Evolutionary conservation across 495 filamentous ascomycete species (phyloP).

Genomic region (Penicillium subrubescens): DNA sequence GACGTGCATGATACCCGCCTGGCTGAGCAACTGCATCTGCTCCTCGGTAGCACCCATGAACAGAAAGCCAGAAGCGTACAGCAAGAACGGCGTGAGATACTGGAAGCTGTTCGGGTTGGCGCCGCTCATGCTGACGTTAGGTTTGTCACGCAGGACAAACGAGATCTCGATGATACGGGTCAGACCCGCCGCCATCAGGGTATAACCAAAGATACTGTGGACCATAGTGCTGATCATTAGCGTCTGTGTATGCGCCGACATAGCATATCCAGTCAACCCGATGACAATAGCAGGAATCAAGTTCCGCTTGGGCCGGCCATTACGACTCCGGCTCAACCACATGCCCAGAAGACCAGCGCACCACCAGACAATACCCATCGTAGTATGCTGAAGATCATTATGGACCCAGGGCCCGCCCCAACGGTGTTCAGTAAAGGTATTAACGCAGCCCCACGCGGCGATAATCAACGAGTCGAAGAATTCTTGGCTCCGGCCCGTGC

Average conservation of each 20-base stretch:
- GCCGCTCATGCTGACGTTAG: conserved; percentile 56
- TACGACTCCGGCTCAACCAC: conserved; percentile 82
- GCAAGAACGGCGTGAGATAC: conserved; percentile 84
- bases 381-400: conserved; percentile 96
- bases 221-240: conserved; percentile 84
- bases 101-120: conserved; percentile 85
- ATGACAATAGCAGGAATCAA: conserved; percentile 91
- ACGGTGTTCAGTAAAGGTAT: conserved; percentile 96
- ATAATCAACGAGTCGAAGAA: conserved; percentile 96
- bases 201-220: conserved; percentile 92
- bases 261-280: conserved; percentile 89
- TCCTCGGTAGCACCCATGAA: conserved; percentile 98
- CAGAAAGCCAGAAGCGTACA: conserved; percentile 91
- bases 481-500: conserved; percentile 88
- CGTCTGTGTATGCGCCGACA: conserved; percentile 85
- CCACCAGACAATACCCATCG: conserved; percentile 98
- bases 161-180: conserved; percentile 88
- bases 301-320: conserved; percentile 88
- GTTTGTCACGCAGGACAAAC: conserved; percentile 77
- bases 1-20: conserved; percentile 79
- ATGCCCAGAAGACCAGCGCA: conserved; percentile 86
- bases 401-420: conserved; percentile 91
- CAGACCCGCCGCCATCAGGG: conserved; percentile 85
- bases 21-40: conserved; percentile 77
- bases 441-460: conserved; percentile 91